Evolutionary conservation across 306 rosid species (phyloP).

Genomic region (Rosa lucieae): DNA sequence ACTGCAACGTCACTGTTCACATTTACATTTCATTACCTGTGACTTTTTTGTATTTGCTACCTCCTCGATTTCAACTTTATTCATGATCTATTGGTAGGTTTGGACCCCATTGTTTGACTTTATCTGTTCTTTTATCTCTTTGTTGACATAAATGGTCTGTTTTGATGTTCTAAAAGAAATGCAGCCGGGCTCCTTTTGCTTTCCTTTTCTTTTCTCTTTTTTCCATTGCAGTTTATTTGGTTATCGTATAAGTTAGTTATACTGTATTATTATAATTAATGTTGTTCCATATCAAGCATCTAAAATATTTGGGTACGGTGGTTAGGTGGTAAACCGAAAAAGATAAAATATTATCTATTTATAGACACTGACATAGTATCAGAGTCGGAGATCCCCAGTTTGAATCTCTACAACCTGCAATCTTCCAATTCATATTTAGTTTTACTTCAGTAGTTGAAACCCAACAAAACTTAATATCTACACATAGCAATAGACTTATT

Average conservation of each 20-base stretch:
- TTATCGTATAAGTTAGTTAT: background rate
- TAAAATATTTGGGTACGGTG: background rate
- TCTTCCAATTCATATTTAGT: background rate
- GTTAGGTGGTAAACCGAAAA: slow-evolving; percentile 9
- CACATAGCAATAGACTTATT: background rate
- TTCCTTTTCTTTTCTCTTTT: background rate
- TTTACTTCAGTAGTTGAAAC: slow-evolving; percentile 5
- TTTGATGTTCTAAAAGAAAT: background rate
- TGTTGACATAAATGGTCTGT: background rate
- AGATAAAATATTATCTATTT: too few relatives aligned
- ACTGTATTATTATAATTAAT: background rate
- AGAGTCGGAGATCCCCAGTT: background rate
- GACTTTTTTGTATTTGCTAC: background rate
- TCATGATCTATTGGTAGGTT: background rate
- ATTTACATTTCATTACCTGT: background rate
- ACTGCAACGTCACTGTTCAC: background rate
- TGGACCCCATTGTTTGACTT: background rate
- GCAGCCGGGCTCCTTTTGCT: background rate
- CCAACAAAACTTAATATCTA: background rate
- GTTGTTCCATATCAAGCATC: background rate
- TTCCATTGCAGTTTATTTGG: background rate
- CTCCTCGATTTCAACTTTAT: background rate
- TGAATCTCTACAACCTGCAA: background rate
- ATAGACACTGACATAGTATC: background rate
- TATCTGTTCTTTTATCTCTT: background rate